Evolutionary conservation across 495 filamentous ascomycete genomes (phyloP), one percentile per base, ranked within the genome.

Genomic region (Aspergillus nanangensis): DNA sequence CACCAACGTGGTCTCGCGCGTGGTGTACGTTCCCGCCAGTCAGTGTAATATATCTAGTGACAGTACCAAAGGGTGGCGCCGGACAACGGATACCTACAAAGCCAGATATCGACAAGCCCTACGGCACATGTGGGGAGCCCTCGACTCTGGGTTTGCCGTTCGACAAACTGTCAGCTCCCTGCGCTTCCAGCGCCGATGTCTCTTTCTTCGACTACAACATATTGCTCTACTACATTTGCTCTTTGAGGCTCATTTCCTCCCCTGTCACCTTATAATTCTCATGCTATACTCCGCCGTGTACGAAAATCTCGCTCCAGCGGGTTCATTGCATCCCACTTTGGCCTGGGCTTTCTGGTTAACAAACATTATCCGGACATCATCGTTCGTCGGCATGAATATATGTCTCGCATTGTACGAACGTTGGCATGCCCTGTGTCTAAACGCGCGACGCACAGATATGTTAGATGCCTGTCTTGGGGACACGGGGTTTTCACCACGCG

Each of bases 91-190:
- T 22, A 81, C 80, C 41, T 66, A 78, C 48, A 36, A 58, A 10
- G 82, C 81, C 11, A 76, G 83, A 18, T 87, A 84, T 57, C 76
- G 74, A 52, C 83, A 87, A 65, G 82, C 76, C 5, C 45, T 83
- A 29, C 67, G 83, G 48, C 83, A 87, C 66, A 87, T 87, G 83
- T 86, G 82, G 83, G 83, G 83, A 52, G 72, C 80, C 34, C 62
- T 87, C 5, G 83, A 87, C 47, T 77, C 76, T 11, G 83, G 83
- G 8, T 87, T 72, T 51, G 80, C 80, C 8, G 57, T 60, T 10
- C 61, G 62, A n/a, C n/a, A n/a, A n/a, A n/a, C n/a, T n/a, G n/a
- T n/a, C 3, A 47, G 58, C 20, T 56, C 56, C n/a, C n/a, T n/a
- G n/a, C n/a, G n/a, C n/a, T n/a, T n/a, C n/a, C n/a, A n/a, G n/a